A percentile compares a stretch with the other conserved stretches of the same genome.
Conservation (phyloP, 108 stramenopile species). For the Hondaea fermentalgiana region DNA sequence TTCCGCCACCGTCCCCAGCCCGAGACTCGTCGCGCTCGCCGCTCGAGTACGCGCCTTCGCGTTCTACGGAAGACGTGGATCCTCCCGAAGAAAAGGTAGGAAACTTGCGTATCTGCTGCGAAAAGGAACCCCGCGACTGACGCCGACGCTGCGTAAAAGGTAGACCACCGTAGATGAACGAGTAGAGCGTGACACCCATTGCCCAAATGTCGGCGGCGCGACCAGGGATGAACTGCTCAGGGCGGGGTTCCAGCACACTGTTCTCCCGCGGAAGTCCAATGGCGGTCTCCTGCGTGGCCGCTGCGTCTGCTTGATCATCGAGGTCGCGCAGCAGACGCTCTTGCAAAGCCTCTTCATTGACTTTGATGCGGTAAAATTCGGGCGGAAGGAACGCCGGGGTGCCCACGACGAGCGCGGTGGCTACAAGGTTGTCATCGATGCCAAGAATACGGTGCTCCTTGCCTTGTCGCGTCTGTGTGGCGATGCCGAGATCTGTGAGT, state of each 20-base stretch:
- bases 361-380: background rate
- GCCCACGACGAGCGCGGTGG: background rate
- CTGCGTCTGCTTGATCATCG: background rate
- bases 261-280: background rate
- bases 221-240: background rate
- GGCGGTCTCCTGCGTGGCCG: background rate
- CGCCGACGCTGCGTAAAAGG: background rate
- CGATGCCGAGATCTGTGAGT: constrained; percentile 98
- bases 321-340: background rate
- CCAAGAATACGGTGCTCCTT: background rate
- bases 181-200: background rate
- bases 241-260: background rate
- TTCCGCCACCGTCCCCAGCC: background rate
- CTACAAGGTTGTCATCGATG: background rate
- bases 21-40: background rate
- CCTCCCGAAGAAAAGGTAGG: background rate
- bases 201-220: constrained; percentile 12
- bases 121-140: background rate
- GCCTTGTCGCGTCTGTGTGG: constrained; percentile 36
- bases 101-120: background rate
- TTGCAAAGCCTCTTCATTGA: background rate
- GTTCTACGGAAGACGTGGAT: background rate
- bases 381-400: background rate
- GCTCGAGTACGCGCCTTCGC: background rate
- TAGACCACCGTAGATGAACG: background rate